Base-by-base conservation (phyloP, 1,139 yeast genomes). In the Schwanniomyces etchellsii region DNA sequence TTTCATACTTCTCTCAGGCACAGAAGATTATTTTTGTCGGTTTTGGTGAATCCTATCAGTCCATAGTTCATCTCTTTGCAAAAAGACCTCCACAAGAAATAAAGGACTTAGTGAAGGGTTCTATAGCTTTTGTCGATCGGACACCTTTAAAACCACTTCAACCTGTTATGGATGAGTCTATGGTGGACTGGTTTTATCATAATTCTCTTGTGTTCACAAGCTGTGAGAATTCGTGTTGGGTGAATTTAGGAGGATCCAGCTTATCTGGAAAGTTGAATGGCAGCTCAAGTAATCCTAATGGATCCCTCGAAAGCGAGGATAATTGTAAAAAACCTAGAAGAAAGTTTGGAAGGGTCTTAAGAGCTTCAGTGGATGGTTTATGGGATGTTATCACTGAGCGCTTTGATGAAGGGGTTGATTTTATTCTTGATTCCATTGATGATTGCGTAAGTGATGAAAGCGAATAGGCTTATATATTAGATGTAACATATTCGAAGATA, bases 101-200 rank as follows among this genome's bases (percentile, higher is more conserved):
- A 22, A 69, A 74, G 35, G 71, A 65, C n/a, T 40, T 71, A 28
- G 86, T 83, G 4, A 77, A 77, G 45, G 88, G 93, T 7, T 74
- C 88, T 1, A 73, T 88, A 21, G 77, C 79, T 29, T 85, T 81
- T 48, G 64, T 81, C 16, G 86, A 80, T 40, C 67, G 79, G 32
- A 69, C 80, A 2, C 68, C 70, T 13, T 60, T 89, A 45, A 77
- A 83, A 45, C 78, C 95, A 1, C 70, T 89, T 33, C 83, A 83
- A 5, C 91, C 96, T 5, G 71, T 85, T 22, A 79, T 88, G 56
- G 96, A 89, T 54, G 97, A 91, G 54, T 75, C 83, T 17, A 72
- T 84, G 63, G 74, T 84, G 13, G 96, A 88, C 46, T 89, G 97
- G 96, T 91, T 79, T 53, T 88, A 80, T 58, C 80, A 80, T 41